Percentiles rank a stretch among this genome's conserved stretches.
Conservation (phyloP, 768 basidiomycete species). For the Termitomyces sp. region DNA sequence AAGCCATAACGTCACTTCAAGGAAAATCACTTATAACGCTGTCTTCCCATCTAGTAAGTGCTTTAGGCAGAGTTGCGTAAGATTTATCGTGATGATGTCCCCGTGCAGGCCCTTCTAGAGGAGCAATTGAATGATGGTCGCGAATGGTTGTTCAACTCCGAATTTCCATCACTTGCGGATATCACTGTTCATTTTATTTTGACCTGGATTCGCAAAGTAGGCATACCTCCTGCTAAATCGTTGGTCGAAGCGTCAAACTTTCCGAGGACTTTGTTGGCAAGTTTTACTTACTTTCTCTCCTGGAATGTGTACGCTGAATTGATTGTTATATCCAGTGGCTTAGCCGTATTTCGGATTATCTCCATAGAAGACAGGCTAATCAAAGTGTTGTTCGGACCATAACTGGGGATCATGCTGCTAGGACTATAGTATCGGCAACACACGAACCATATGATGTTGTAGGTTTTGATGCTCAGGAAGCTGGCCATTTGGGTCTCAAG, state of each 20-base stretch:
- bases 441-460: slow-evolving; percentile 33
- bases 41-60: slow-evolving; percentile 42
- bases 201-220: slow-evolving; percentile 31
- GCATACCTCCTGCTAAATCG: slow-evolving; percentile 26
- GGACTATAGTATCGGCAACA: slow-evolving; percentile 30
- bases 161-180: slow-evolving; percentile 46
- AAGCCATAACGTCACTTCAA: slow-evolving; percentile 11
- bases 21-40: slow-evolving; percentile 29
- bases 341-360: slow-evolving; percentile 28
- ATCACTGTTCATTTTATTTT: slow-evolving; percentile 46
- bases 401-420: slow-evolving; percentile 37
- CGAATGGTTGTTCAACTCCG: slow-evolving; percentile 55
- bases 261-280: slow-evolving; percentile 37
- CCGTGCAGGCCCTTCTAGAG: slow-evolving; percentile 26
- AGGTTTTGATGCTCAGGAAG: slow-evolving; percentile 44
- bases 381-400: slow-evolving; percentile 23
- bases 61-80: background rate
- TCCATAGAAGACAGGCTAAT: slow-evolving; percentile 25
- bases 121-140: slow-evolving; percentile 47
- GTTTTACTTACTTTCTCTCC: slow-evolving; percentile 4
- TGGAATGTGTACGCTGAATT: background rate
- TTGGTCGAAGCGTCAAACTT: slow-evolving; percentile 33
- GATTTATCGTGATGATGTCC: background rate
- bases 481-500: slow-evolving; percentile 34
- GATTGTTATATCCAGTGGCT: slow-evolving; percentile 37